Evolutionary conservation across 331 rosid species (phyloP).

Genomic region (Erythrophleum ivorense): DNA sequence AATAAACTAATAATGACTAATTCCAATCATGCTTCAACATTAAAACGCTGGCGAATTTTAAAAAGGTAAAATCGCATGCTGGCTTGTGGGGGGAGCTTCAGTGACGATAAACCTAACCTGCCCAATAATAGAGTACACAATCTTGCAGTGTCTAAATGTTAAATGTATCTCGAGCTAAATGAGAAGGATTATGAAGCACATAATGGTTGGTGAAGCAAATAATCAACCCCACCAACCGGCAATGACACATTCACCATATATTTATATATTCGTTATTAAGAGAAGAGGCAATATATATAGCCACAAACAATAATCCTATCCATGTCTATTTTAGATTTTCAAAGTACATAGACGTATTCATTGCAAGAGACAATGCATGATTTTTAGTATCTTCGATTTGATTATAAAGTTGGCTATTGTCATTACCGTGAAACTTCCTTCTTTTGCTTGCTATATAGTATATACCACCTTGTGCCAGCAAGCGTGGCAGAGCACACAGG

Average conservation of each 20-base stretch:
- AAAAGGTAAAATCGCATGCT: constrained; percentile 3
- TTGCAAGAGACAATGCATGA: constrained; percentile 30
- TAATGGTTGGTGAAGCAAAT: constrained; percentile 8
- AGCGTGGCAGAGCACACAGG: not conserved
- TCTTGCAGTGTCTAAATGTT: constrained; percentile 14
- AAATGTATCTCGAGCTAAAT: constrained; percentile 38
- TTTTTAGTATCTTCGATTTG: constrained; percentile 24
- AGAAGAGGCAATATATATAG: not conserved
- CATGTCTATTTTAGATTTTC: constrained; percentile 16
- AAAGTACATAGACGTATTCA: constrained; percentile 10
- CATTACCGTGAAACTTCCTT: constrained; percentile 38
- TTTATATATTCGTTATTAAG: not conserved
- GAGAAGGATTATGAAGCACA: constrained; percentile 36
- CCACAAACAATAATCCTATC: constrained; percentile 32
- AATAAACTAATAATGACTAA: not conserved
- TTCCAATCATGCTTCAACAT: constrained; percentile 8
- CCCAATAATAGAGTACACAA: constrained; percentile 34
- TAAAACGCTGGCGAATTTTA: not conserved
- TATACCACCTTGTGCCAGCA: not conserved
- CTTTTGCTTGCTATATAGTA: not conserved
- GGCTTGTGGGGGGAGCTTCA: constrained; percentile 12
- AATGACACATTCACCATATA: constrained; percentile 34
- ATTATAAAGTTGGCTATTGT: constrained; percentile 10
- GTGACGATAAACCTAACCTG: constrained; percentile 20
- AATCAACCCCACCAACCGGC: constrained; percentile 43